A percentile compares a stretch with the other conserved stretches of the same genome.
Evolutionary conservation across 2,329 filamentous ascomycete genomes (phyloP).

Genomic region (Monosporascus sp.): DNA sequence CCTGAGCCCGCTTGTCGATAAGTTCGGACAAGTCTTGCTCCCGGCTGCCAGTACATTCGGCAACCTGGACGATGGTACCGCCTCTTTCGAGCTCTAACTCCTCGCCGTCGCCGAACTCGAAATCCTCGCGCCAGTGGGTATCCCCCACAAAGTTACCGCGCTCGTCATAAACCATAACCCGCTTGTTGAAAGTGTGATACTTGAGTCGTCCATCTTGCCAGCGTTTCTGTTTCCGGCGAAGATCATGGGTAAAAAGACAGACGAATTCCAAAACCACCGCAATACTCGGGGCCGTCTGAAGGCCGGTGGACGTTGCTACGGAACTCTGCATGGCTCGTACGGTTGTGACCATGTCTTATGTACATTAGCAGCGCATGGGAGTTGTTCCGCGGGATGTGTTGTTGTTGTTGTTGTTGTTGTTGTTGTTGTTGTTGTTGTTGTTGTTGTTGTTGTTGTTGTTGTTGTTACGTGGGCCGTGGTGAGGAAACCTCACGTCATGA

Average conservation of each 20-base stretch:
- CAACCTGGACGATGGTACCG: conserved; percentile 73
- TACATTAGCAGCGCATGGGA: neutral
- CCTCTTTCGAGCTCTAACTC: conserved; percentile 74
- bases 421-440: too few relatives aligned
- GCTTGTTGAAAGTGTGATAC: conserved; percentile 86
- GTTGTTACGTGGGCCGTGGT: too few relatives aligned
- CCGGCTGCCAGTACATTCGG: conserved; percentile 64
- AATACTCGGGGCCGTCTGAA: conserved; percentile 14
- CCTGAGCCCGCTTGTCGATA: conserved; percentile 62
- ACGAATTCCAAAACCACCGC: conserved; percentile 75
- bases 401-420: too few relatives aligned
- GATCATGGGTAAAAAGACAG: conserved; percentile 82
- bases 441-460: too few relatives aligned
- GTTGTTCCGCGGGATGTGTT: neutral
- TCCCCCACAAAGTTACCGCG: conserved; percentile 77
- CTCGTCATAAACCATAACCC: conserved; percentile 86
- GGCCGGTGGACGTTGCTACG: conserved; percentile 8
- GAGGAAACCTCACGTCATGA: neutral
- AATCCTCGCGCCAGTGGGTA: conserved; percentile 68
- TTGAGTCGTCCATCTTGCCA: conserved; percentile 91
- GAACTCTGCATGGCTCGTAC: conserved; percentile 18
- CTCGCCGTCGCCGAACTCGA: conserved; percentile 71
- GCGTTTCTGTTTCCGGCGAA: conserved; percentile 80
- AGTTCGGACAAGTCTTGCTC: conserved; percentile 76
- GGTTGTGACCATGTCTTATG: conserved; percentile 14